Evolutionary conservation across 768 basidiomycete genomes (phyloP), one percentile per base, ranked within the genome.

Genomic region (Coprinopsis cinerea): DNA sequence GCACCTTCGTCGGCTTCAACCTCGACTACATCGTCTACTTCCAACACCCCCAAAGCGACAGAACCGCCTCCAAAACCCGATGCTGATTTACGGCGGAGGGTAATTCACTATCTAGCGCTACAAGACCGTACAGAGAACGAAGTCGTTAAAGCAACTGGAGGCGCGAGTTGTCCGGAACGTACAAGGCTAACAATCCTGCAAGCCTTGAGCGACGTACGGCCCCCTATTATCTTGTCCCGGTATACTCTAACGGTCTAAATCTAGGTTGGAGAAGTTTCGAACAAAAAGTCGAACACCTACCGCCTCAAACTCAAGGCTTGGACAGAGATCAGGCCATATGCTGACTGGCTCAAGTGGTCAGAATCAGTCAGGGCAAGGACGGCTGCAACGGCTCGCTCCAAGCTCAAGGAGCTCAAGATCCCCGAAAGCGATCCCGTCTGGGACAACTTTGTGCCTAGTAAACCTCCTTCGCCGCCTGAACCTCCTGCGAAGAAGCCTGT

Each of bases 321-420:
- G 85, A 70, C 70, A 27, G 81, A 88, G 57, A 81, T 88, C 22
- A 79, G 83, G 4, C 87, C 87, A 0, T 81, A 73, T 50, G n/a
- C n/a, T n/a, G 82, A 81, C 53, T 85, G 77, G 73, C 67, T 72
- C 0, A 68, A 67, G 24, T 67, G 84, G 23, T 67, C 68, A 2
- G 75, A 77, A 24, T 43, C 66, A 1, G 77, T 81, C 39, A 73
- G 77, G 3, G 67, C 65, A 6, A 57, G 52, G n/a, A 67, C 88
- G 61, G 72, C 78, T 6, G 73, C 77, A 34, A 67, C 71, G 24
- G 83, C 79, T 1, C 73, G 81, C 40, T 53, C 65, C 14, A 74
- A 66, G 0, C 72, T 84, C 57, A 67, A 64, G 27, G 61, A 60
- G 24, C 65, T 86, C 46, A 73, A 73, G 22, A 78, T 87, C 52